Conservation (phyloP, 176 grass and related monocot species). For the Oryza glumipatula region DNA sequence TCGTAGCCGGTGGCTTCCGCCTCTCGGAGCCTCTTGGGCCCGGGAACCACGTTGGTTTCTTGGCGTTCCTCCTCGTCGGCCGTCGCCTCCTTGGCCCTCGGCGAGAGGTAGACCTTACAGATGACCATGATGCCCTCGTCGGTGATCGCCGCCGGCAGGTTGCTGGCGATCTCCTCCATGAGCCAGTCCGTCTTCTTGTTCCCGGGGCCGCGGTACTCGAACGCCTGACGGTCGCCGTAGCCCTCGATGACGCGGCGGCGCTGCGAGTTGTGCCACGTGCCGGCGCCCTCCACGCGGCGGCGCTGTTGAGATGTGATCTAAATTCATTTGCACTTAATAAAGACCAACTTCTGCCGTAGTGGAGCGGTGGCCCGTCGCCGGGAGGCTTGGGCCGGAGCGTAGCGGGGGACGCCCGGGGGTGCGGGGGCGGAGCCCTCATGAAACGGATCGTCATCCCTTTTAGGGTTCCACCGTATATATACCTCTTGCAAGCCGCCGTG, state of each 20-base stretch:
- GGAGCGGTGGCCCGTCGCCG: too few relatives aligned
- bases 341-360: too few relatives aligned
- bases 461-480: too few relatives aligned
- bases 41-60: background rate
- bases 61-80: background rate
- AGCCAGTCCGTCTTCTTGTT: background rate
- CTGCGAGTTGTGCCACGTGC: background rate
- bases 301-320: too few relatives aligned
- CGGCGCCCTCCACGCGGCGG: background rate
- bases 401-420: too few relatives aligned
- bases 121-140: background rate
- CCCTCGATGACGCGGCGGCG: background rate
- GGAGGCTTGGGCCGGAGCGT: too few relatives aligned
- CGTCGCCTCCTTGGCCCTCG: background rate
- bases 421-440: too few relatives aligned
- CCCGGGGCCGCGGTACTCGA: background rate
- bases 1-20: too few relatives aligned
- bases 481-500: too few relatives aligned
- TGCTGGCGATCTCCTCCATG: slow-evolving; percentile 2
- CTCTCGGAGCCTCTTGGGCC: background rate
- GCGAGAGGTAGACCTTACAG: background rate
- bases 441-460: too few relatives aligned
- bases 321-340: too few relatives aligned
- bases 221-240: background rate
- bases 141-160: background rate